Base-by-base conservation (phyloP, 176 grass and related monocot species). In the Musa acuminata region DNA sequence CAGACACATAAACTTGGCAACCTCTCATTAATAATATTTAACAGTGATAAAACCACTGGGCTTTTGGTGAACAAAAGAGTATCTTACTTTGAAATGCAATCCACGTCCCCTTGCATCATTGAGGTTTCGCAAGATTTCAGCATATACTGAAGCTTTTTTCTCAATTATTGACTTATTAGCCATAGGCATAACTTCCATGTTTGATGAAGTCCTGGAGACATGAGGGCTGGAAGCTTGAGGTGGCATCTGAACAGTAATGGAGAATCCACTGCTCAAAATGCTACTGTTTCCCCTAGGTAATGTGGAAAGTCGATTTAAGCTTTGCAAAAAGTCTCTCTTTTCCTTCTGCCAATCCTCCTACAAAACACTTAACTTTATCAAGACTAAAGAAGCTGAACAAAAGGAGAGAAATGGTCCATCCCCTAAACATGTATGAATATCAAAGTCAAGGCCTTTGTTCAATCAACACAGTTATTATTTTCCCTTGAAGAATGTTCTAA, bases 281-380 rank as follows among this genome's bases (percentile, higher is more conserved):
- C 85, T 85, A 60, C 75, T 82, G 75, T 88, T 91, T 87, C 81
- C 84, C 83, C 89, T 90, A n/a, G 95, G 95, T 76, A 99, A 84
- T 76, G 95, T 89, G 73, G 95, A 99, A 71, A 99, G 80, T 8
- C 84, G 84, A 76, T 82, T 99, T 80, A 99, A 86, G 73, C 86
- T 89, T 79, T 87, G 88, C 85, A 99, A 84, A 67, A 91, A 94
- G 54, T 99, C 91, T 69, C 84, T 85, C 80, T 94, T 99, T 67
- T 99, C 96, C 49, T 91, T 99, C 62, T 99, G 88, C 96, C 96
- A 99, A 55, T 99, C 91, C 76, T 91, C 91, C 96, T 99, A 79
- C 69, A 88, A 53, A 62, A 80, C 53, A 81, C 9, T 63, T 20
- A 77, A 55, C 6, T 77, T 68, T 14, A 83, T 80, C 50, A 81